Base-by-base conservation (phyloP, 192 early-diverging fungal species). In the Physocladia obscura region DNA sequence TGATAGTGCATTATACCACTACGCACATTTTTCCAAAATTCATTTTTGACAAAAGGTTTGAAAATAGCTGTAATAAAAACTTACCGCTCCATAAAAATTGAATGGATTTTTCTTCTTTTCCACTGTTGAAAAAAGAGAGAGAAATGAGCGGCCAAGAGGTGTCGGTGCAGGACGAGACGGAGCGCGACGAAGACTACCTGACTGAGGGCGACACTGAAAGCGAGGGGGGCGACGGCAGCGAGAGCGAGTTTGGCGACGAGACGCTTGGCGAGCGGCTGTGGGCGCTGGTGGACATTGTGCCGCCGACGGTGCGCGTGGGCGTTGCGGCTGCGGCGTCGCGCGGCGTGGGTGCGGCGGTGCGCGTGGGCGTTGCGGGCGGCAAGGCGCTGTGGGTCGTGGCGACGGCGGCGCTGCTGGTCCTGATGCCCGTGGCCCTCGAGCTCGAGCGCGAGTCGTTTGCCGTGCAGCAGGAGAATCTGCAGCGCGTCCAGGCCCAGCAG, bases 351-450 rank as follows among this genome's bases (percentile, higher is more conserved):
- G 50, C 57, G 13, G 61, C 49, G 26, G 35, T 58, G 29, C 24
- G 51, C 2, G 81, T 85, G 35, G 78, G 84, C 31, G 79, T 81
- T 21, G 82, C 92, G 75, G 81, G 88, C 22, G 93, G 93, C 29
- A 93, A 92, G 77, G 86, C 87, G 22, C 85, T 89, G 35, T 97
- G 95, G 95, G 88, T 97, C 11, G 74, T 95, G 22, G 91, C 93
- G 29, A 97, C 93, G 22, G 88, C 85, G 40, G 93, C 91, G 24
- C 72, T 95, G 63, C 78, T 97, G 2, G 76, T 97, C 13, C 85
- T 91, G 49, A 77, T 95, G 64, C 95, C 95, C 38, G 81, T 97
- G 40, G 91, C 91, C 8, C 76, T 93, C 50, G 95, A 95, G 74
- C 77, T 92, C 24, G 93, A 94, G 77, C 87, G 89, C 68, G 95